A percentile compares a stretch with the other conserved stretches of the same genome.
phyloP scores from a whole-genome alignment of 2,329 filamentous ascomycete genomes.

The Ascochyta clinopodiicola region DNA sequence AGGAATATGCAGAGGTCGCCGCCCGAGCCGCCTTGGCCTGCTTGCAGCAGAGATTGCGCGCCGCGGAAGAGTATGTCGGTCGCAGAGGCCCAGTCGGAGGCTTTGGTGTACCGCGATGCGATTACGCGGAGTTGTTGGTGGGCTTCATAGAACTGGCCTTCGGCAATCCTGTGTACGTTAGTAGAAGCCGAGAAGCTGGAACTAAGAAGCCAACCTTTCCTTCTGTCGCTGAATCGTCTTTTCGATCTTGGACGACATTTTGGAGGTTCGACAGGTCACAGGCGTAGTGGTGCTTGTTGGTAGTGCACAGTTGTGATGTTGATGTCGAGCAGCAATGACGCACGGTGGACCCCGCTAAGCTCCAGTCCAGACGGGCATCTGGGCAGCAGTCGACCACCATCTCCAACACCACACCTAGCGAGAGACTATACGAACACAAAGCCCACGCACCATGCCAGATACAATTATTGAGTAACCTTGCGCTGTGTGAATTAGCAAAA shows the following conservation, averaged over 20 bases:
- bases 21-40: constrained; percentile 91
- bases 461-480: background rate
- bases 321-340: constrained; percentile 24
- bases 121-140: constrained; percentile 98
- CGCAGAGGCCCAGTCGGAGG: constrained; percentile 81
- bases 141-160: constrained; percentile 96
- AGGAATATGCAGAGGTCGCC: constrained; percentile 88
- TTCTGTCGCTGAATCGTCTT: constrained; percentile 79
- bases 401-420: background rate
- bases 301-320: background rate
- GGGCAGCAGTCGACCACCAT: background rate
- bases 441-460: background rate
- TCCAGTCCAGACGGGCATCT: background rate
- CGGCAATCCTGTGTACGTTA: constrained; percentile 69
- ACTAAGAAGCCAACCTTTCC: constrained; percentile 63
- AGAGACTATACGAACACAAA: background rate
- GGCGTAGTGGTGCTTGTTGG: background rate
- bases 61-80: constrained; percentile 87
- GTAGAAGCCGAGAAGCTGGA: background rate
- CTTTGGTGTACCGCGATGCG: constrained; percentile 90
- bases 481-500: background rate
- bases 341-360: constrained; percentile 22
- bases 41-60: constrained; percentile 82
- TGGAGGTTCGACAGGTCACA: background rate
- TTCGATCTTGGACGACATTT: constrained; percentile 63